These are phyloP conservation scores for Ottelia alismoides DNA, from an alignment of 106 monocot genomes.

Conservation along the genomic window DNA sequence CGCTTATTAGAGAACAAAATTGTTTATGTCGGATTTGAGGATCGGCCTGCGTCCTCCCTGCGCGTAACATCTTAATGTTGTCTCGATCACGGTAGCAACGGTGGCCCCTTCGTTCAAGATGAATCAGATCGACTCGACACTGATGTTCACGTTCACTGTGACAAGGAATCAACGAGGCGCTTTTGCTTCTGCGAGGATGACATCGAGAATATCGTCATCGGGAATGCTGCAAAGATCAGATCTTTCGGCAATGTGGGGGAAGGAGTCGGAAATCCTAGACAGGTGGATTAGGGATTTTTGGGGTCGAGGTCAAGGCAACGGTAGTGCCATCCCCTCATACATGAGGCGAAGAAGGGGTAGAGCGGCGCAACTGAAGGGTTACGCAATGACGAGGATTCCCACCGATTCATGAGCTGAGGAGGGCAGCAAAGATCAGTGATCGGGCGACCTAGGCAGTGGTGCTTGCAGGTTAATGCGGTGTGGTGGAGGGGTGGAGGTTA, in stretches of 20 bases:
- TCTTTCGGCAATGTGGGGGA: not conserved
- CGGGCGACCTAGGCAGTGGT: not conserved
- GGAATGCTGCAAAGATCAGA: too few species aligned
- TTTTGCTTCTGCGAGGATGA: not conserved
- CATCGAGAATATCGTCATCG: slow-evolving; percentile 12
- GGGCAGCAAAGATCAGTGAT: not conserved
- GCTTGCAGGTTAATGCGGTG: too few species aligned
- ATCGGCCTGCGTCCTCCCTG: slow-evolving; percentile 49
- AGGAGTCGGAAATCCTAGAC: not conserved
- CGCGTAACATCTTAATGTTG: slow-evolving; percentile 32
- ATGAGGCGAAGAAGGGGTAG: slow-evolving; percentile 11
- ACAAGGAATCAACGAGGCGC: slow-evolving; percentile 21
- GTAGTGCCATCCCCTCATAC: slow-evolving; percentile 18
- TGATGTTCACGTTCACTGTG: slow-evolving; percentile 48
- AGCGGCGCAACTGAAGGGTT: not conserved
- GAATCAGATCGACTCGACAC: slow-evolving; percentile 60
- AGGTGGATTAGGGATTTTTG: slow-evolving; percentile 3
- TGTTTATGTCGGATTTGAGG: slow-evolving; percentile 37
- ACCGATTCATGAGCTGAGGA: not conserved
- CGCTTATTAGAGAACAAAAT: slow-evolving; percentile 36
- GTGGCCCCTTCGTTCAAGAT: slow-evolving; percentile 43
- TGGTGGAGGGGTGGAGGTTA: too few species aligned
- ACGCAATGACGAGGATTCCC: not conserved
- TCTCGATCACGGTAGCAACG: slow-evolving; percentile 37
- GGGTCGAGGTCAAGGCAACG: slow-evolving; percentile 23